Evolutionary conservation across 2,329 filamentous ascomycete species (phyloP), one percentile per base, ranked within the genome.

Genomic region (Endocalyx cinctus): DNA sequence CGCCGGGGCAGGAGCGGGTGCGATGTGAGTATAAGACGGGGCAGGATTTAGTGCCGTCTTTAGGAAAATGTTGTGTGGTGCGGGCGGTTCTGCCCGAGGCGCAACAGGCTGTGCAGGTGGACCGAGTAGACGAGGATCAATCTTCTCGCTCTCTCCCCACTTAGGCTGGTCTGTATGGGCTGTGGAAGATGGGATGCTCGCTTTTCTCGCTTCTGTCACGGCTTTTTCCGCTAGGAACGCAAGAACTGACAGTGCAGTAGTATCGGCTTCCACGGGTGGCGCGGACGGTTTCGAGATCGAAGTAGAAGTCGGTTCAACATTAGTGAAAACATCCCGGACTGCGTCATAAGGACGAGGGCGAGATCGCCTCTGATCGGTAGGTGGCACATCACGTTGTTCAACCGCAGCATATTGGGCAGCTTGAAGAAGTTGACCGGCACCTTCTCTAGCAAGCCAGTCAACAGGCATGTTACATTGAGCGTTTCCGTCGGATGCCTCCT

Each of bases 301-400:
- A n/a, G n/a, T 33, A 10, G 50, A 44, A 6, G 48, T 39, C 6
- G 60, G 41, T 8, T 57, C 47, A n/a, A 48, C 49, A 26, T 50
- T 51, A 4, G 55, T 60, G 32, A 68, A 66, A 5, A 66, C 58
- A 32, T 69, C 64, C 27, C 65, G 50, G 16, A 69, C 63, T 3
- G 65, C 64, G 42, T 69, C 65, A 37, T 67, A 69, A 1, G 63
- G 63, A 16, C 62, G 55, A 10, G 62, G 60, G 12, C 43, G 33
- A 34, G 54, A 41, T 29, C 43, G 33, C 34, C 54, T 41, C 28
- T 43, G 43, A 22, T 28, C 45, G 4, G 44, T 29, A 4, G 40
- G 25, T 5, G 41, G 29, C 6, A 34, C 23, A 4, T 43, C 31
- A 8, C 41, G 42, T 12, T 31, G 29, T 5, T 47, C 43, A 11